Evolutionary conservation across 176 grass and related monocot genomes (phyloP).

Genomic region (Eragrostis nindensis): DNA sequence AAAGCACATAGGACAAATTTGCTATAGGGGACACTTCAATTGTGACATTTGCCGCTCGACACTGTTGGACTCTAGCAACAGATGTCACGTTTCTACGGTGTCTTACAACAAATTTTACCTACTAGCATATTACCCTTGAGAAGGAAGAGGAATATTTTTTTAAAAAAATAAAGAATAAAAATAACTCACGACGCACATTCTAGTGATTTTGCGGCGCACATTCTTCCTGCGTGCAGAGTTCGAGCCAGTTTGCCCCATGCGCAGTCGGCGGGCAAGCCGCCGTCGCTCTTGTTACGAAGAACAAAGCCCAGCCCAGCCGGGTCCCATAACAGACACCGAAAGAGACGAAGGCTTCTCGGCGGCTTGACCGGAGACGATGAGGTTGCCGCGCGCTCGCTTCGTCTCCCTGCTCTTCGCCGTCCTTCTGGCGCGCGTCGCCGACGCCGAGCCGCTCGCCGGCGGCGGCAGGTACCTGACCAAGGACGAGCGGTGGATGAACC

Average conservation of each 20-base stretch:
- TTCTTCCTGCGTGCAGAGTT: neutral
- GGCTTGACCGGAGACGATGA: constrained; percentile 16
- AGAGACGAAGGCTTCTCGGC: neutral
- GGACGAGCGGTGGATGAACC: constrained; percentile 80
- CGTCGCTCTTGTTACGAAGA: neutral
- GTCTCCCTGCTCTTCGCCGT: constrained; percentile 30
- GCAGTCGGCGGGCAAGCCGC: neutral
- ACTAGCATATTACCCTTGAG: too few species aligned
- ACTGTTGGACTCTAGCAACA: too few species aligned
- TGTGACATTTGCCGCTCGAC: too few species aligned
- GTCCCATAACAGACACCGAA: neutral
- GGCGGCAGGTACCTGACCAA: constrained; percentile 57
- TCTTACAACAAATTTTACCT: too few species aligned
- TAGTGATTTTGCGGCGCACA: neutral
- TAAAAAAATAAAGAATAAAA: too few species aligned
- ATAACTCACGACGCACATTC: neutral
- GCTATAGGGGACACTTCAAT: too few species aligned
- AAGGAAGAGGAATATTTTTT: too few species aligned
- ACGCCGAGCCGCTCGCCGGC: constrained; percentile 41
- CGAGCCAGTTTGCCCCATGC: neutral
- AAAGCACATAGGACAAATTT: too few species aligned
- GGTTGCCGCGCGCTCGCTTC: constrained; percentile 32
- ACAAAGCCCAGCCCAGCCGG: neutral
- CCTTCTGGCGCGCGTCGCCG: constrained; percentile 32
- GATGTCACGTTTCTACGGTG: too few species aligned